A percentile compares a stretch with the other conserved stretches of the same genome.
Conservation (phyloP, 768 basidiomycete genomes). For the Leccinum fibrillosum region DNA sequence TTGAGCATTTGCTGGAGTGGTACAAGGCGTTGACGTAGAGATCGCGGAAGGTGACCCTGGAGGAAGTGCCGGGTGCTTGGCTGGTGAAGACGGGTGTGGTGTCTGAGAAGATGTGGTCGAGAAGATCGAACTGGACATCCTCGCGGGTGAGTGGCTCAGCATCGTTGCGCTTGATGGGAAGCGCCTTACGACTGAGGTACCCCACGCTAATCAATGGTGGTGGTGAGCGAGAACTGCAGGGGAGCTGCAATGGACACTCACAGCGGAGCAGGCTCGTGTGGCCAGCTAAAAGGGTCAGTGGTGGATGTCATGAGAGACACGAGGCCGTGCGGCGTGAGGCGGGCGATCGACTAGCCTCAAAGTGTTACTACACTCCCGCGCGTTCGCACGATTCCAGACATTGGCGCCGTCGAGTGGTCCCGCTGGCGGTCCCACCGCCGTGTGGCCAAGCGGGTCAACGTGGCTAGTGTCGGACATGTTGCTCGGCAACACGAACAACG, state of each 20-base stretch:
- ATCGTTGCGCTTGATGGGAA: slow-evolving; percentile 80
- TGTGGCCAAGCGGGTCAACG: not conserved
- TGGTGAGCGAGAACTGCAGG: slow-evolving; percentile 11
- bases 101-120: slow-evolving; percentile 76
- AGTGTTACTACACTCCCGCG: slow-evolving; percentile 19
- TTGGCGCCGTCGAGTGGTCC: slow-evolving; percentile 15
- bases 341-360: slow-evolving; percentile 6
- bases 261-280: slow-evolving; percentile 52
- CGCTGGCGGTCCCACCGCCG: not conserved
- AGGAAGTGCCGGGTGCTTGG: slow-evolving; percentile 45
- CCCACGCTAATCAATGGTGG: slow-evolving; percentile 40
- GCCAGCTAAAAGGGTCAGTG: slow-evolving; percentile 40
- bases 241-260: slow-evolving; percentile 31
- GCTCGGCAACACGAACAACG: slow-evolving; percentile 4
- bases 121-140: slow-evolving; percentile 85
- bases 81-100: slow-evolving; percentile 66
- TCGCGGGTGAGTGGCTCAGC: slow-evolving; percentile 79
- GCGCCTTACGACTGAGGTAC: slow-evolving; percentile 57
- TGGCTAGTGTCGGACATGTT: not conserved
- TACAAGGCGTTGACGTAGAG: slow-evolving; percentile 81
- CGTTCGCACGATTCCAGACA: slow-evolving; percentile 29
- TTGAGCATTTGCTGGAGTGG: slow-evolving; percentile 81
- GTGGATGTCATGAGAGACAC: slow-evolving; percentile 46
- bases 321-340: slow-evolving; percentile 36
- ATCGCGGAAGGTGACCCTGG: slow-evolving; percentile 72